Evolutionary conservation across 2,329 filamentous ascomycete species (phyloP).

Genomic region (Xylaria sp.): DNA sequence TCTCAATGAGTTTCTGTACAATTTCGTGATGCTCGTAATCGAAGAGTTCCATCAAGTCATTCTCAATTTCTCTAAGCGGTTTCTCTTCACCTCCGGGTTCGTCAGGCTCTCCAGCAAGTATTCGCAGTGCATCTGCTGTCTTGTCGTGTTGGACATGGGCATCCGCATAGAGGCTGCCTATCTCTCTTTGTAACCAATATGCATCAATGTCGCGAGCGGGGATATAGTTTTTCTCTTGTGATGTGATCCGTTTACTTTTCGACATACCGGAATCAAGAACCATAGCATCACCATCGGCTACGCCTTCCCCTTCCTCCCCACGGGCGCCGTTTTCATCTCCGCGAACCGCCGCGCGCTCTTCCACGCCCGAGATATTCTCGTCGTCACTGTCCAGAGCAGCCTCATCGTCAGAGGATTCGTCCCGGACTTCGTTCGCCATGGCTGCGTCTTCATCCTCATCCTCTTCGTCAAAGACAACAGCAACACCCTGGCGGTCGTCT

Average conservation of each 20-base stretch:
- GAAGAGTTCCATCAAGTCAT: slow-evolving; percentile 97
- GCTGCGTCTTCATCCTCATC: slow-evolving; percentile 82
- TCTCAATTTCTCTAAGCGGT: slow-evolving; percentile 90
- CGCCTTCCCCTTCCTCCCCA: slow-evolving; percentile 55
- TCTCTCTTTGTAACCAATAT: slow-evolving; percentile 94
- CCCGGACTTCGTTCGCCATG: slow-evolving; percentile 83
- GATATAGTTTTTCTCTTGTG: slow-evolving; percentile 66
- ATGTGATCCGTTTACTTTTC: slow-evolving; percentile 52
- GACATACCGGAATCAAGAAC: slow-evolving; percentile 74
- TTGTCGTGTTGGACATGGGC: slow-evolving; percentile 94
- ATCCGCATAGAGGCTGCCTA: slow-evolving; percentile 86
- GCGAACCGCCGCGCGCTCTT: slow-evolving; percentile 58
- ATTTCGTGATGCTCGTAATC: slow-evolving; percentile 96
- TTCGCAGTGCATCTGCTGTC: slow-evolving; percentile 80
- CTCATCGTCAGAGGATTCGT: slow-evolving; percentile 84
- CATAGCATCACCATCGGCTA: slow-evolving; percentile 75
- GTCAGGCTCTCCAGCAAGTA: slow-evolving; percentile 77
- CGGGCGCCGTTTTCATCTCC: slow-evolving; percentile 55
- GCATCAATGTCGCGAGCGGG: slow-evolving; percentile 91
- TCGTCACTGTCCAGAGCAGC: slow-evolving; percentile 66
- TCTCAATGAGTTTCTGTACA: slow-evolving; percentile 87
- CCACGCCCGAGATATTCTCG: slow-evolving; percentile 61
- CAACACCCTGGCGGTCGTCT: slow-evolving; percentile 94
- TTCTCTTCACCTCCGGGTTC: slow-evolving; percentile 79
- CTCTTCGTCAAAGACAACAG: slow-evolving; percentile 94